Evolutionary conservation across 768 basidiomycete genomes (phyloP).

Genomic region (Hericium alpestre): DNA sequence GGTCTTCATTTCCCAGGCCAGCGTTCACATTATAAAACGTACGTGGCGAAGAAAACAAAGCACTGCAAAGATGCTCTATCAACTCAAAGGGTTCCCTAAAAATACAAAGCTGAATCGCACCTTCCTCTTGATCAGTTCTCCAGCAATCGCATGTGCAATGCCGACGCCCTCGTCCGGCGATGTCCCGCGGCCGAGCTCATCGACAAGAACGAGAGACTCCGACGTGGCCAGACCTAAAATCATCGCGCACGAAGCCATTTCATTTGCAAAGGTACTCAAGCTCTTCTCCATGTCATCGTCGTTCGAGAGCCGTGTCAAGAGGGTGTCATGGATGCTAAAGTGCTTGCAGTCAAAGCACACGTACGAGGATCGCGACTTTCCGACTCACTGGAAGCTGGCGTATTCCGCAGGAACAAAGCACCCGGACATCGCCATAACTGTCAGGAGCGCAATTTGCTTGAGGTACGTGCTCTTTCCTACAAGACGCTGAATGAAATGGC

Average conservation of each 20-base stretch:
- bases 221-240: constrained; percentile 72
- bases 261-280: constrained; percentile 88
- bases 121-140: constrained; percentile 61
- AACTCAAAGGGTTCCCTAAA: neutral
- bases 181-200: constrained; percentile 91
- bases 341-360: neutral
- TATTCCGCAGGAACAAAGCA: constrained; percentile 92
- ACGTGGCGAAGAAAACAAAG: constrained; percentile 91
- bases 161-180: constrained; percentile 74
- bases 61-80: constrained; percentile 32
- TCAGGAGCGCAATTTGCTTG: constrained; percentile 73
- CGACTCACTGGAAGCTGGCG: constrained; percentile 66
- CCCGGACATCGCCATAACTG: constrained; percentile 81
- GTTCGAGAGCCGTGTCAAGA: constrained; percentile 84
- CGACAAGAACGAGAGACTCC: constrained; percentile 71
- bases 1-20: neutral
- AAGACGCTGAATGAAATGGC: neutral
- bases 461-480: constrained; percentile 89
- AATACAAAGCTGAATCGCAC: constrained; percentile 27
- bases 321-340: constrained; percentile 64
- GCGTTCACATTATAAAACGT: constrained; percentile 12
- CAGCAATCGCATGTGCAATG: constrained; percentile 77
- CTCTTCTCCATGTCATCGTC: constrained; percentile 87
- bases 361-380: neutral
- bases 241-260: constrained; percentile 90